phyloP scores from a whole-genome alignment of 1,284 basidiomycete genomes.

The Pulchroboletus neoregius region DNA sequence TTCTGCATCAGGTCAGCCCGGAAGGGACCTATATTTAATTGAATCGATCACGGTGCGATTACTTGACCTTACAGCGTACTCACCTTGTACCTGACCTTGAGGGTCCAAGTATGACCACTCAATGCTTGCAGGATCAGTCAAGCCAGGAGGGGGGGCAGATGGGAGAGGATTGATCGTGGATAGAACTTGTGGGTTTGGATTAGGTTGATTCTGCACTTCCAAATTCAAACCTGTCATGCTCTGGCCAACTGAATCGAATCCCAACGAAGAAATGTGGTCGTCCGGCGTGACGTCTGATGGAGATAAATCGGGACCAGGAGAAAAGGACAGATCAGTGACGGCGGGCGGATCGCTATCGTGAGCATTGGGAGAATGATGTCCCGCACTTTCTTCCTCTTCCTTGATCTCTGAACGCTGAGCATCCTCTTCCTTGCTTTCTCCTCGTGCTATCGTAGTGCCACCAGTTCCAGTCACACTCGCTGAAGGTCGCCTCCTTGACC shows the following conservation, averaged over 20 bases:
- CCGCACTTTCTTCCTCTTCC: conserved; percentile 53
- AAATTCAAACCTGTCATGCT: conserved; percentile 20
- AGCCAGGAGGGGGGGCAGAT: conserved; percentile 42
- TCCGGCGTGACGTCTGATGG: conserved; percentile 5
- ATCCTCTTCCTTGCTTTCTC: conserved; percentile 41
- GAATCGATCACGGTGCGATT: conserved; percentile 6
- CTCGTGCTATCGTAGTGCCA: conserved; percentile 33
- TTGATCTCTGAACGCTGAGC: conserved; percentile 46
- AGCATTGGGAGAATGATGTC: conserved; percentile 15
- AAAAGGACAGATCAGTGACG: conserved; percentile 12
- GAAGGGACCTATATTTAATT: conserved; percentile 72
- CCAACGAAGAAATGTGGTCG: conserved; percentile 13
- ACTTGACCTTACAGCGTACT: conserved; percentile 12
- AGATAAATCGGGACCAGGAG: conserved; percentile 11
- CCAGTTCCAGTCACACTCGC: conserved; percentile 45
- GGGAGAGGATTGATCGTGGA: conserved; percentile 20
- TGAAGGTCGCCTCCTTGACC: conserved; percentile 60
- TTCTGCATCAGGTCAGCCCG: conserved; percentile 90
- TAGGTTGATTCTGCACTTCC: conserved; percentile 11
- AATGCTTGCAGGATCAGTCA: conserved; percentile 60
- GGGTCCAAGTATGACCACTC: conserved; percentile 95
- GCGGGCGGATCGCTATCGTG: conserved; percentile 7
- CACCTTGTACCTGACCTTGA: conserved; percentile 85
- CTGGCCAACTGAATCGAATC: conserved; percentile 7
- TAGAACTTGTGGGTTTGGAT: conserved; percentile 9